Conservation (phyloP, 2,329 filamentous ascomycete species). For the Epichloe glyceriae region DNA sequence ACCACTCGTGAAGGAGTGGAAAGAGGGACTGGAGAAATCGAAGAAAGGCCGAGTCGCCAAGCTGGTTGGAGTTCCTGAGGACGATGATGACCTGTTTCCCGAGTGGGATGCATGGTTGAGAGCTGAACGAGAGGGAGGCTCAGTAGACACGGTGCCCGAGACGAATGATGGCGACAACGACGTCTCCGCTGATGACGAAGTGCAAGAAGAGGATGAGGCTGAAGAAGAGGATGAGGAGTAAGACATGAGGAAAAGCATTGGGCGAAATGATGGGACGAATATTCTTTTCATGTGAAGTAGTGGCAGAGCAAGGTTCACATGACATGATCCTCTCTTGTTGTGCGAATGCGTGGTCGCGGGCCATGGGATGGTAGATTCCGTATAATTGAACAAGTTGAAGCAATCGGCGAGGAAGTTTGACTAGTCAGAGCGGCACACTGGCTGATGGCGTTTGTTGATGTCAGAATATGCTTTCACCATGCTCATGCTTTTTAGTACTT, state of each 20-base stretch:
- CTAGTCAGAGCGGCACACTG: background rate
- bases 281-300: background rate
- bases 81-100: slow-evolving; percentile 81
- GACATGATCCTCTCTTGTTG: background rate
- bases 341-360: background rate
- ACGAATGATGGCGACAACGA: slow-evolving; percentile 5
- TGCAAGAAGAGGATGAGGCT: slow-evolving; percentile 12
- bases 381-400: background rate
- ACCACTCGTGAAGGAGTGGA: slow-evolving; percentile 64
- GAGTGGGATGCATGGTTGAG: slow-evolving; percentile 89
- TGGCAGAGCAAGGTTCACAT: background rate
- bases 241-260: slow-evolving; percentile 10
- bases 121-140: slow-evolving; percentile 60
- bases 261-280: slow-evolving; percentile 3
- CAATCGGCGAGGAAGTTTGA: background rate
- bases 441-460: too few relatives aligned
- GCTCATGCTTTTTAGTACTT: too few relatives aligned
- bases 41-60: slow-evolving; percentile 79
- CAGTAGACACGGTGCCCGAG: slow-evolving; percentile 9
- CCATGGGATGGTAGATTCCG: background rate
- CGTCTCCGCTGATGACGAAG: slow-evolving; percentile 1
- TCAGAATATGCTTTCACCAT: too few relatives aligned
- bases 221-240: slow-evolving; percentile 13
- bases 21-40: slow-evolving; percentile 65
- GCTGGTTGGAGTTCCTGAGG: slow-evolving; percentile 68